These are phyloP conservation scores for Taiwanofungus camphoratus DNA, from an alignment of 1,284 basidiomycete species.

Conservation along the genomic window DNA sequence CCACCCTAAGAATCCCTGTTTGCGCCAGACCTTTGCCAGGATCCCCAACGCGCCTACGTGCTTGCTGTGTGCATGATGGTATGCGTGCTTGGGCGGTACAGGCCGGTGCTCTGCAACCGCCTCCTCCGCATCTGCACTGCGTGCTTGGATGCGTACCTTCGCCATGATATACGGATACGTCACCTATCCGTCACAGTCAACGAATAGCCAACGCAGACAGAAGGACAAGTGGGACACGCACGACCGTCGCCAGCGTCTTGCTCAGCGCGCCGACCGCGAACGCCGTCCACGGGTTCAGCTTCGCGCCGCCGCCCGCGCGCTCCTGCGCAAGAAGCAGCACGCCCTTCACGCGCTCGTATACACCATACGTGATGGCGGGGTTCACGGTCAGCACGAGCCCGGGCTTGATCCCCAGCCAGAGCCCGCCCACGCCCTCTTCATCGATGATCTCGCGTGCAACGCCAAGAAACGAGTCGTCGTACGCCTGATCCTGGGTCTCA, in stretches of 20 bases:
- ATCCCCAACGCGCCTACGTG: conserved; percentile 76
- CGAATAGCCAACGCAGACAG: neutral
- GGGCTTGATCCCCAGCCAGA: conserved; percentile 94
- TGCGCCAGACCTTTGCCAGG: conserved; percentile 66
- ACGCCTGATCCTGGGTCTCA: conserved; percentile 12
- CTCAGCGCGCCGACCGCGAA: conserved; percentile 91
- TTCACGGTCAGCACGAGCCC: conserved; percentile 93
- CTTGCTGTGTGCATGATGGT: conserved; percentile 33
- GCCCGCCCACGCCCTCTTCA: conserved; percentile 88
- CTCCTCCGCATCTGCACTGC: conserved; percentile 50
- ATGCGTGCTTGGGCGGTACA: conserved; percentile 32
- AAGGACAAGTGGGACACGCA: conserved; percentile 37
- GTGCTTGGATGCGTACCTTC: conserved; percentile 94
- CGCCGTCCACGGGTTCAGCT: conserved; percentile 74
- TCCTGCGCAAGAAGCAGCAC: conserved; percentile 51
- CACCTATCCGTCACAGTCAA: conserved; percentile 42
- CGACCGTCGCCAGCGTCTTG: conserved; percentile 94
- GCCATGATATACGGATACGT: conserved; percentile 95
- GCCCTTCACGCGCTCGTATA: conserved; percentile 89
- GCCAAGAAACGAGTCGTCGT: conserved; percentile 68
- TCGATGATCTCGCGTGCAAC: conserved; percentile 85
- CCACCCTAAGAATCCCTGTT: conserved; percentile 85
- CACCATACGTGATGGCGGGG: conserved; percentile 97
- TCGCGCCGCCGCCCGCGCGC: conserved; percentile 35
- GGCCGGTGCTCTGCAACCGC: conserved; percentile 35